Percentiles rank a stretch among this genome's conserved stretches.
Evolutionary conservation across 805 yeast species (phyloP).

Genomic region (Candida tallmaniae): DNA sequence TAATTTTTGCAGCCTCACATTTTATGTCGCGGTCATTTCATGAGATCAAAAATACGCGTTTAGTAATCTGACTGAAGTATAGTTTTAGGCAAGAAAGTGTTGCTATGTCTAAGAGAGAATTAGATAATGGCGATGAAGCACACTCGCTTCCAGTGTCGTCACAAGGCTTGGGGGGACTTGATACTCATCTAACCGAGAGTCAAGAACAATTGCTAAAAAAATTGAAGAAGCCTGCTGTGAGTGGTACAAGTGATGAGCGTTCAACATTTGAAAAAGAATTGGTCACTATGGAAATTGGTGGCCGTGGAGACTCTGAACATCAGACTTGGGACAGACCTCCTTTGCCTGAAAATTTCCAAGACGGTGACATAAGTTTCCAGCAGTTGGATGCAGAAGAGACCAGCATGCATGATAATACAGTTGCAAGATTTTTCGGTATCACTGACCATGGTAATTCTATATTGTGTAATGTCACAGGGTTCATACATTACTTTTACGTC

Average conservation of each 20-base stretch:
- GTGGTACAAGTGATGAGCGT: conserved; percentile 20
- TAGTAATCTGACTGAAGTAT: background rate
- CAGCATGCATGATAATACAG: conserved; percentile 48
- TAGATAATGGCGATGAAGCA: conserved; percentile 13
- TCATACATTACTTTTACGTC: conserved; percentile 83
- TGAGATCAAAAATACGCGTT: background rate
- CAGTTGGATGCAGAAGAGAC: conserved; percentile 95
- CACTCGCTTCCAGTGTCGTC: conserved; percentile 32
- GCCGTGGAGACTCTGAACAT: conserved; percentile 28
- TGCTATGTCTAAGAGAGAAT: conserved; percentile 6
- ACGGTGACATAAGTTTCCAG: conserved; percentile 68
- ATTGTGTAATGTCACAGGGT: conserved; percentile 84
- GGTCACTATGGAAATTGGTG: conserved; percentile 30
- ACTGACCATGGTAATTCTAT: conserved; percentile 85
- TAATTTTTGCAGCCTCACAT: too few relatives aligned
- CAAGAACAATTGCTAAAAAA: conserved; percentile 33
- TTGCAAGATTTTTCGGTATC: conserved; percentile 88
- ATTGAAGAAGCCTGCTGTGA: conserved; percentile 27
- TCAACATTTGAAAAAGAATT: conserved; percentile 40
- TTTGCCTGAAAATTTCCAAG: conserved; percentile 45
- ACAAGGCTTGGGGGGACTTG: conserved; percentile 13
- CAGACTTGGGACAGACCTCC: conserved; percentile 55
- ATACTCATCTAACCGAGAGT: conserved; percentile 18
- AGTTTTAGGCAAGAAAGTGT: too few relatives aligned
- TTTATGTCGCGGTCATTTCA: too few relatives aligned